phyloP scores from a whole-genome alignment of 176 grass and related monocot species.

The Saccharum spontaneum region DNA sequence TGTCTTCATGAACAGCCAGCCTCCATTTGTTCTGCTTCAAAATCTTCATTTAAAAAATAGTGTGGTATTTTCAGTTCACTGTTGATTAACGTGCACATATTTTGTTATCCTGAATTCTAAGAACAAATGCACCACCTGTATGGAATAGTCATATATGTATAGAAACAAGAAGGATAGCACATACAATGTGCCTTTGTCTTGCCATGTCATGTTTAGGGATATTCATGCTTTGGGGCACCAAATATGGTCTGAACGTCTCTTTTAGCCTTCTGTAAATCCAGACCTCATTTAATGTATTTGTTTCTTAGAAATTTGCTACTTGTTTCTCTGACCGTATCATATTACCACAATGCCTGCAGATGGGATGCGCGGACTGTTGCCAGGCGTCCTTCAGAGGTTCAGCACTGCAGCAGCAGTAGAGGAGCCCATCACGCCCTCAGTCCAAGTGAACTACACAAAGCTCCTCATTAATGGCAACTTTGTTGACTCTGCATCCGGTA shows the following conservation, averaged over 20 bases:
- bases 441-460: conserved; percentile 73
- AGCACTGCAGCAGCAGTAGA: conserved; percentile 69
- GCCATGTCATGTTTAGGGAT: background rate
- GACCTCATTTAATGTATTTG: background rate
- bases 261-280: background rate
- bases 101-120: background rate
- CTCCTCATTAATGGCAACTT: conserved; percentile 92
- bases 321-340: background rate
- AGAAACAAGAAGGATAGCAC: background rate
- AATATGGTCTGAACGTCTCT: background rate
- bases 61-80: background rate
- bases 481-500: conserved; percentile 85
- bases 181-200: background rate
- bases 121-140: background rate
- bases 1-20: background rate
- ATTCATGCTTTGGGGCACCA: background rate
- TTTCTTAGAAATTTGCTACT: background rate
- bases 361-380: conserved; percentile 44
- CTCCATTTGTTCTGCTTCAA: background rate
- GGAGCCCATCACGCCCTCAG: conserved; percentile 72
- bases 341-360: conserved; percentile 38
- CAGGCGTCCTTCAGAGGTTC: conserved; percentile 65
- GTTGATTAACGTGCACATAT: background rate
- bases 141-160: background rate
- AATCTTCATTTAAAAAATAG: no score